A percentile compares a stretch with the other conserved stretches of the same genome.
phyloP scores from a whole-genome alignment of 2,329 filamentous ascomycete species.

The Escovopsis weberi region DNA sequence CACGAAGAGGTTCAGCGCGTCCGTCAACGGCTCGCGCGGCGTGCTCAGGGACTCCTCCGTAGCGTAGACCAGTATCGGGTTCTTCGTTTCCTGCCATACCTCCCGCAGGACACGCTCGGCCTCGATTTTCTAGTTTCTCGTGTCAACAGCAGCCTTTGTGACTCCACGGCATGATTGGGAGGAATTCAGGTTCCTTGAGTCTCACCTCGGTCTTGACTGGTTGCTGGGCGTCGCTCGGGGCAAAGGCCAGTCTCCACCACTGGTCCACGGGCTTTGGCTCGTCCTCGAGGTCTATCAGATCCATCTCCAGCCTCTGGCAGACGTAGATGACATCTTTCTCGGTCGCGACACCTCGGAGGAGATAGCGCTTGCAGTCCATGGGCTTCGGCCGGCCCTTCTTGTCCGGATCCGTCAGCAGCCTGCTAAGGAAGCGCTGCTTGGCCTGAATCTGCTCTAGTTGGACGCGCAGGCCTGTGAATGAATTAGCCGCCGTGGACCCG shows the following conservation, averaged over 20 bases:
- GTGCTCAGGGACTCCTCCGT: slow-evolving; percentile 31
- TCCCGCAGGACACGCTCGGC: slow-evolving; percentile 29
- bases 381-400: slow-evolving; percentile 21
- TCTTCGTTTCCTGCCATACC: slow-evolving; percentile 33
- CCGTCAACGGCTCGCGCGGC: slow-evolving; percentile 22
- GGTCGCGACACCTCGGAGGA: slow-evolving; percentile 37
- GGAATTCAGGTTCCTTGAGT: too few species aligned
- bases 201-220: slow-evolving; percentile 36
- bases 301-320: slow-evolving; percentile 27
- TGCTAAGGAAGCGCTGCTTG: slow-evolving; percentile 24
- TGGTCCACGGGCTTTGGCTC: slow-evolving; percentile 25
- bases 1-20: slow-evolving; percentile 29
- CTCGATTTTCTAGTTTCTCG: slow-evolving; percentile 27
- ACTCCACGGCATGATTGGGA: too few species aligned
- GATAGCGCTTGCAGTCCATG: slow-evolving; percentile 30
- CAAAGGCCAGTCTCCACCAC: slow-evolving; percentile 41
- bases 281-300: slow-evolving; percentile 28
- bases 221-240: slow-evolving; percentile 20
- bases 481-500: slow-evolving; percentile 9
- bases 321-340: slow-evolving; percentile 34
- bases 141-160: slow-evolving; percentile 6
- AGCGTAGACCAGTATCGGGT: slow-evolving; percentile 37
- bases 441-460: slow-evolving; percentile 18
- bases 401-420: slow-evolving; percentile 24
- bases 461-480: slow-evolving; percentile 13